Base-by-base conservation (phyloP, 2,329 filamentous ascomycete genomes). In the Aspergillus fischeri region DNA sequence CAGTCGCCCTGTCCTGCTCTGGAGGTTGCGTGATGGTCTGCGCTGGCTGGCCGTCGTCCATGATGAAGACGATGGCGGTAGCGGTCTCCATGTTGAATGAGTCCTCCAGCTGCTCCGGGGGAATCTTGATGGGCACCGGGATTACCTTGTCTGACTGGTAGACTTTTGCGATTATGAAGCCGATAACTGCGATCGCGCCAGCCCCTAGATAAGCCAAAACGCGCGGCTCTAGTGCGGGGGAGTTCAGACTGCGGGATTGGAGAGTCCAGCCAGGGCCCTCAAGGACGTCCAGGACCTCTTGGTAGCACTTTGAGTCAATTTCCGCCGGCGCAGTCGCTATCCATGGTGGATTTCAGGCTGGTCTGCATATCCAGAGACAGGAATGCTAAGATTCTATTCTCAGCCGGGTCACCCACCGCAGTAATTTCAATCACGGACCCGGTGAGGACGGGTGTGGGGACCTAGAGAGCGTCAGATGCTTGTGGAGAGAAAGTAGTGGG, bases 391-490 rank as follows among this genome's bases (percentile, higher is more conserved):
- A 54, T 35, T 20, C 53, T 47, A 45, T 54, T 54, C 6, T 50
- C 25, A 11, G 14, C 25, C 29, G 47, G 53, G 47, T 54, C 45
- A 42, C 53, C 27, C 27, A 27, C 27, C 27, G 27, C 27, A 27
- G 27, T 27, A 27, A 27, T 27, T 27, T 27, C 27, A 27, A 27
- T 27, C 27, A 27, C 27, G 27, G 27, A 27, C 27, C 27, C 27
- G 27, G 53, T 54, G 27, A 54, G 53, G 17, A 25, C 17, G 17
- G 53, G 53, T 32, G 53, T 54, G 41, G 47, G 53, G 45, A 54
- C 35, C 53, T 54, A 25, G 29, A 35, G 2, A 24, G 32, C 21
- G 47, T 54, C 29, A 54, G 25, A 54, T 44, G n/a, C 38, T 32
- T 42, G 49, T 4, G 4, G 6, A 21, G 5, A 28, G 32, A 29